These are phyloP conservation scores for Globisporangium heterothallicum DNA, from an alignment of 352 stramenopile genomes.

Conservation along the genomic window DNA sequence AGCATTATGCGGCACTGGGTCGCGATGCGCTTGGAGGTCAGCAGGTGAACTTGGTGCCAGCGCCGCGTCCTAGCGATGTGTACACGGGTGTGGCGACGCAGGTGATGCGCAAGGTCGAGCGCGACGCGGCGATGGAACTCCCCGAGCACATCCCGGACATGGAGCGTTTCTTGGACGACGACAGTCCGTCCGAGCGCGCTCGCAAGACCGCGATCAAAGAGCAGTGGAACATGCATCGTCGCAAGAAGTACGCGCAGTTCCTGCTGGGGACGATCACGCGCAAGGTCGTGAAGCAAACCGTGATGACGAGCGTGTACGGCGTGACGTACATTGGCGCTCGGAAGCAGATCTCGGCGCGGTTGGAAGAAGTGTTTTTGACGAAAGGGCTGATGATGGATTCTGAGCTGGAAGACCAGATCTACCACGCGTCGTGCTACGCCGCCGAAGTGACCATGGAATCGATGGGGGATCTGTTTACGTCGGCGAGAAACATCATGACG, in stretches of 20 bases:
- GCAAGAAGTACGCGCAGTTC: slow-evolving; percentile 62
- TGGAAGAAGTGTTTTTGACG: slow-evolving; percentile 89
- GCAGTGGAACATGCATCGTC: slow-evolving; percentile 35
- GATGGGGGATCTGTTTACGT: slow-evolving; percentile 96
- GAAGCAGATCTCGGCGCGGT: slow-evolving; percentile 96
- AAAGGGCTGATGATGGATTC: slow-evolving; percentile 73
- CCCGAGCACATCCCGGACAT: slow-evolving; percentile 29
- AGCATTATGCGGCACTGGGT: slow-evolving; percentile 99
- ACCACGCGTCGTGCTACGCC: slow-evolving; percentile 88
- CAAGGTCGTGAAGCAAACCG: slow-evolving; percentile 99
- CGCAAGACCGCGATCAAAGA: slow-evolving; percentile 22
- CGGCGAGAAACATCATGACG: slow-evolving; percentile 94
- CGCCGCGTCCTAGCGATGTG: slow-evolving; percentile 95
- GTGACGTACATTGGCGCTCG: slow-evolving; percentile 99
- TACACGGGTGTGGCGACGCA: slow-evolving; percentile 92
- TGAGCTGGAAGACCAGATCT: slow-evolving; percentile 84
- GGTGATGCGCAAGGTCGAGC: slow-evolving; percentile 77
- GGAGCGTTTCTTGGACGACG: slow-evolving; percentile 17
- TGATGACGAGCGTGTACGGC: slow-evolving; percentile 99
- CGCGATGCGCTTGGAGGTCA: slow-evolving; percentile 91
- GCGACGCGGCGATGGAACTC: slow-evolving; percentile 47
- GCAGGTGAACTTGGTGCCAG: slow-evolving; percentile 96
- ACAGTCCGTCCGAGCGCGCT: slow-evolving; percentile 7
- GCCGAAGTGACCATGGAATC: slow-evolving; percentile 94
- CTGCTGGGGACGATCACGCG: slow-evolving; percentile 77